phyloP scores from a whole-genome alignment of 331 rosid genomes.

The Ulmus americana region DNA sequence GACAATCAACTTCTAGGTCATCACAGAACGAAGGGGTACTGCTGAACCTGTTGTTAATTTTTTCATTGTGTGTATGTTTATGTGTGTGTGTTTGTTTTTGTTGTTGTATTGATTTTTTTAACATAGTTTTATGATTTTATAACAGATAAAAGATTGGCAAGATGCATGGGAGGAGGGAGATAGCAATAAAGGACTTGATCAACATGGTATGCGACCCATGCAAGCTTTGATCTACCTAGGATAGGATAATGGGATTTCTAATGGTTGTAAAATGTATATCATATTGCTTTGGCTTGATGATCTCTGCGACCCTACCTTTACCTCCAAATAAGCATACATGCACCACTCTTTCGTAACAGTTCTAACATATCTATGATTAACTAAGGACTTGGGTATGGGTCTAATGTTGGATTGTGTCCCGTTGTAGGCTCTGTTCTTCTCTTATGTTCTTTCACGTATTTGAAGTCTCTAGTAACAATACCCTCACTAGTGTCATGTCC shows the following conservation, averaged over 20 bases:
- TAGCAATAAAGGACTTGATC: conserved; percentile 32
- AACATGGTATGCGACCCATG: conserved; percentile 40
- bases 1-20: conserved; percentile 47
- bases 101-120: conserved; percentile 9
- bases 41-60: conserved; percentile 5
- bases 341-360: neutral
- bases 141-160: conserved; percentile 74
- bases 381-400: neutral
- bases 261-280: neutral
- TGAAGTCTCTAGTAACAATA: neutral
- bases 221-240: neutral
- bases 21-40: conserved; percentile 46
- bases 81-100: neutral
- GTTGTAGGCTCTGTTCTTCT: neutral
- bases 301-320: neutral
- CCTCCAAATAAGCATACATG: neutral
- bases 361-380: neutral
- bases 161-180: conserved; percentile 79
- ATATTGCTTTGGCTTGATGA: neutral
- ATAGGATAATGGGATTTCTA: neutral
- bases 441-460: neutral
- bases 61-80: neutral
- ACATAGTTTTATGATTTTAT: conserved; percentile 14
- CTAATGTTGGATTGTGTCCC: neutral
- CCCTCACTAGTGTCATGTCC: neutral